Conservation (phyloP, 257 asterid species). For the Lycium ferocissimum region DNA sequence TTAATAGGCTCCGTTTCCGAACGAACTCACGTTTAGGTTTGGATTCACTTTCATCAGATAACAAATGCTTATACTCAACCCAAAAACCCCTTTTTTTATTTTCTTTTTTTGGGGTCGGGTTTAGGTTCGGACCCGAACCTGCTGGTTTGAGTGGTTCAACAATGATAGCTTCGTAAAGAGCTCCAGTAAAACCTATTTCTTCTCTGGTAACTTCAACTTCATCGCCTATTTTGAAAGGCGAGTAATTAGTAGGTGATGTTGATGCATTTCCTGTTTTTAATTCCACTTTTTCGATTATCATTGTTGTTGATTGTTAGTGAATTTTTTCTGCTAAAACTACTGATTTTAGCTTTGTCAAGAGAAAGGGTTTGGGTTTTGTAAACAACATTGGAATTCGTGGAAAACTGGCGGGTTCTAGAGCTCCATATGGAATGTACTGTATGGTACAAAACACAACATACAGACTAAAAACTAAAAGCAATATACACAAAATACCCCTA, state of each 20-base stretch:
- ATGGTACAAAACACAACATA: too few species aligned
- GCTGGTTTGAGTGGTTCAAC: neutral
- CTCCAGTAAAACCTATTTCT: conserved; percentile 22
- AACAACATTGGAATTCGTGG: neutral
- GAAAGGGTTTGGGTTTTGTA: neutral
- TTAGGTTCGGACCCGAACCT: neutral
- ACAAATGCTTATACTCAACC: conserved; percentile 21
- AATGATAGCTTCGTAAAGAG: conserved; percentile 12
- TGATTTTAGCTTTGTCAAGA: neutral
- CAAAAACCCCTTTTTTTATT: conserved; percentile 1
- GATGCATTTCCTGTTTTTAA: neutral
- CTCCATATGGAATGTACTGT: neutral
- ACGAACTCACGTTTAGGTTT: conserved; percentile 1
- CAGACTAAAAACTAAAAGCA: too few species aligned
- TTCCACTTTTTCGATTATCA: neutral
- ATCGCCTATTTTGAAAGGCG: conserved; percentile 9
- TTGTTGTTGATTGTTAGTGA: neutral
- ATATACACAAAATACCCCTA: too few species aligned
- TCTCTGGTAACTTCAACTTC: conserved; percentile 15
- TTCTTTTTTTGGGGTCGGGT: neutral
- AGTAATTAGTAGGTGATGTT: neutral
- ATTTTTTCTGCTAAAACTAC: neutral
- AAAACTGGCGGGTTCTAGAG: neutral
- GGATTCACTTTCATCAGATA: neutral
- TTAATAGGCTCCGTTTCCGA: neutral